These are phyloP conservation scores for Hirsutella rhossiliensis DNA, from an alignment of 2,329 filamentous ascomycete genomes.

Conservation along the genomic window DNA sequence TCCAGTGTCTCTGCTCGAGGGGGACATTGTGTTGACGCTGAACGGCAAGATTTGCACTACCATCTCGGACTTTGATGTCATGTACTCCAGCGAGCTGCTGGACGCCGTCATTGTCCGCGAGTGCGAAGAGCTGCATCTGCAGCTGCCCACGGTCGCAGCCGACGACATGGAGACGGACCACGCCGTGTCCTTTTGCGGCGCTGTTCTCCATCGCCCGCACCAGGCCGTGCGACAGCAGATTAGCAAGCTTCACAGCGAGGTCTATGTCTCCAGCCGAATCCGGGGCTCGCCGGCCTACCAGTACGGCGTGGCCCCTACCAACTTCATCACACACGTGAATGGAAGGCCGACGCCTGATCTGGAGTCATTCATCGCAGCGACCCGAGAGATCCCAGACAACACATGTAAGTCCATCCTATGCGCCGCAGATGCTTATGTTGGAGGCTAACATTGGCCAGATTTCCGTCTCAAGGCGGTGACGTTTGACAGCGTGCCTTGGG, in stretches of 20 bases:
- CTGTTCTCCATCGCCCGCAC: conserved; percentile 84
- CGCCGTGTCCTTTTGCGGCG: conserved; percentile 89
- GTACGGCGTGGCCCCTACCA: conserved; percentile 87
- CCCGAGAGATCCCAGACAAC: conserved; percentile 85
- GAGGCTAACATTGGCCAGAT: conserved; percentile 32
- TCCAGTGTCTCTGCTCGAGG: conserved; percentile 59
- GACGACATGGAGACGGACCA: conserved; percentile 87
- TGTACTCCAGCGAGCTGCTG: conserved; percentile 80
- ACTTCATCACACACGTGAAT: conserved; percentile 96
- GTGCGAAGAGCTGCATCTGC: conserved; percentile 63
- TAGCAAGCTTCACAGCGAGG: conserved; percentile 87
- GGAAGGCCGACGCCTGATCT: conserved; percentile 75
- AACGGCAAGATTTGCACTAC: conserved; percentile 89
- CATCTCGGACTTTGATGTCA: conserved; percentile 85
- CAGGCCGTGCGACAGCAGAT: conserved; percentile 97
- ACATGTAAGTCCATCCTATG: conserved; percentile 51
- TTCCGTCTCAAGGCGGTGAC: conserved; percentile 96
- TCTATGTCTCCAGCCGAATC: conserved; percentile 84
- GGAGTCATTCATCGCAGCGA: conserved; percentile 66
- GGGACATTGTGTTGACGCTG: conserved; percentile 82
- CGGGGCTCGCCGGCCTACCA: conserved; percentile 76
- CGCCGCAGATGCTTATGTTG: background rate
- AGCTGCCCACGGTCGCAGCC: conserved; percentile 75
- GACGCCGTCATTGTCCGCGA: conserved; percentile 81
- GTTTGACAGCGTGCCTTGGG: conserved; percentile 96